phyloP scores from a whole-genome alignment of 2,329 filamentous ascomycete genomes.

The Xylaria polymorpha region DNA sequence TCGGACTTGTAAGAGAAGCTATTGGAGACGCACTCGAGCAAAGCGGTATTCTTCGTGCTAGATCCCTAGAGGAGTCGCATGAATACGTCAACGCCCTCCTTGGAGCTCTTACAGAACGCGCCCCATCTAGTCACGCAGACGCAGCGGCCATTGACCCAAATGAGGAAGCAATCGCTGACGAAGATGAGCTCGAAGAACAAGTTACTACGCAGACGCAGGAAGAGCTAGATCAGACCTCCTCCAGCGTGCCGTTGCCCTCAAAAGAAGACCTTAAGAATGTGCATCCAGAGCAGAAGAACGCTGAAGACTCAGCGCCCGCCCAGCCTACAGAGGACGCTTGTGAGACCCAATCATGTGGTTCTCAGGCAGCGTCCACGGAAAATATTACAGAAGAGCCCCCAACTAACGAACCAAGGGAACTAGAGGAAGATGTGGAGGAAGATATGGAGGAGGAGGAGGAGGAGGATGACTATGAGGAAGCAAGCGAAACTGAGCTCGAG shows the following conservation, averaged over 20 bases:
- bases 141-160: neutral
- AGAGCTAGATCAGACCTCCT: slow-evolving; percentile 16
- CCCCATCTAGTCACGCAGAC: slow-evolving; percentile 32
- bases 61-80: slow-evolving; percentile 59
- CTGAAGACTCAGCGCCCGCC: neutral
- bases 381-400: slow-evolving; percentile 12
- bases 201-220: neutral
- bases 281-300: neutral
- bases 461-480: slow-evolving; percentile 29
- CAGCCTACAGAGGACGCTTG: neutral
- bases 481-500: slow-evolving; percentile 22
- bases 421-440: slow-evolving; percentile 41
- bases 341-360: neutral
- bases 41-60: slow-evolving; percentile 62
- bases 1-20: slow-evolving; percentile 63
- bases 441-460: slow-evolving; percentile 28
- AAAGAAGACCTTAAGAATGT: slow-evolving; percentile 4
- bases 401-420: slow-evolving; percentile 18
- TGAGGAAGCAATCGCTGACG: slow-evolving; percentile 30
- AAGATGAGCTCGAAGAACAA: slow-evolving; percentile 29
- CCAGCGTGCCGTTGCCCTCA: neutral
- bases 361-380: slow-evolving; percentile 5
- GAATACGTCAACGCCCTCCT: slow-evolving; percentile 64
- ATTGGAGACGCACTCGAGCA: slow-evolving; percentile 67
- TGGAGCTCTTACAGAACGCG: slow-evolving; percentile 57